phyloP scores from a whole-genome alignment of 345 rosid genomes.

The Excoecaria cochinchinensis region DNA sequence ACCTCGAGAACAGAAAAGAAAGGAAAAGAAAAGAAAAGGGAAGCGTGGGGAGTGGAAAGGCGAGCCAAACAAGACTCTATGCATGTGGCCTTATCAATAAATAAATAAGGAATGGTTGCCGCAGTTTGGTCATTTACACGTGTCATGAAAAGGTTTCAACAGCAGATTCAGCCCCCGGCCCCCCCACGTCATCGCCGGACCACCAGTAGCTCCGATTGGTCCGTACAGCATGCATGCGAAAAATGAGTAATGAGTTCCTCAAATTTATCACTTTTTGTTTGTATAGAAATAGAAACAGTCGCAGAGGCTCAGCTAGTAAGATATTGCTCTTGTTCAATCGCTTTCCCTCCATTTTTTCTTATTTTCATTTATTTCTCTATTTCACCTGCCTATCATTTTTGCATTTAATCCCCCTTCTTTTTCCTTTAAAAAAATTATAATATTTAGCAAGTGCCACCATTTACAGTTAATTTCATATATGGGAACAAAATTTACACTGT shows the following conservation, averaged over 20 bases:
- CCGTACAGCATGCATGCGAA: background rate
- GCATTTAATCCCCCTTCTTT: too few relatives aligned
- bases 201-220: background rate
- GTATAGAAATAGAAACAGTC: conserved; percentile 1
- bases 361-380: too few relatives aligned
- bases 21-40: background rate
- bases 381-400: too few relatives aligned
- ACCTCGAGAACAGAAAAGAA: conserved; percentile 2
- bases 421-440: too few relatives aligned
- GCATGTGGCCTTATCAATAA: background rate
- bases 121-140: conserved; percentile 8
- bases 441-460: too few relatives aligned
- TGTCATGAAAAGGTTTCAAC: background rate
- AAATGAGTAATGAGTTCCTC: too few relatives aligned
- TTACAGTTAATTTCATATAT: too few relatives aligned
- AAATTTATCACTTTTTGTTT: background rate
- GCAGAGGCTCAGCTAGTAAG: conserved; percentile 8
- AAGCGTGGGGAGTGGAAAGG: conserved; percentile 21
- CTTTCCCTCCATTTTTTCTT: conserved; percentile 10
- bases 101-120: background rate
- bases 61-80: conserved; percentile 10
- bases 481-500: too few relatives aligned
- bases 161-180: conserved; percentile 10
- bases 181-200: conserved; percentile 10
- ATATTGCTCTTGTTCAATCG: conserved; percentile 9